Conservation (phyloP, 2,329 filamentous ascomycete species). For the Arthrobotrys sinensis region DNA sequence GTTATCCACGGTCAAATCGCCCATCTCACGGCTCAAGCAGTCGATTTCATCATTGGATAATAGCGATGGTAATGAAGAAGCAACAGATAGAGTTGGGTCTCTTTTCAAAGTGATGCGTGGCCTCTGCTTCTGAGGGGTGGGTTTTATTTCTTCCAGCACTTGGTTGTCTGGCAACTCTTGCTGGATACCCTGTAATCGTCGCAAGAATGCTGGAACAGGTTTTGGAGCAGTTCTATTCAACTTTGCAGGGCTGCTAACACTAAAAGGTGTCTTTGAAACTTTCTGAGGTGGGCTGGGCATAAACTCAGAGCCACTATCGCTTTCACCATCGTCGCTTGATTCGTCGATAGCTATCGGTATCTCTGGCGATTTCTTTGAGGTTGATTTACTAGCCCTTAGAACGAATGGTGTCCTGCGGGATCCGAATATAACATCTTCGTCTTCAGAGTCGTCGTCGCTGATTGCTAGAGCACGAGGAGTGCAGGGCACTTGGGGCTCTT, state of each 20-base stretch:
- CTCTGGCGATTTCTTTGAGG: conserved; percentile 2
- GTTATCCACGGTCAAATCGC: conserved; percentile 42
- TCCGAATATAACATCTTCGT: conserved; percentile 48
- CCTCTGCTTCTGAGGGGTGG: conserved; percentile 23
- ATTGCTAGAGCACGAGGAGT: neutral
- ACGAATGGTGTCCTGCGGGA: conserved; percentile 28
- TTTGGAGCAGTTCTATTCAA: conserved; percentile 21
- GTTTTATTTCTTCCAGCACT: conserved; percentile 19
- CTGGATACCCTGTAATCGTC: conserved; percentile 6
- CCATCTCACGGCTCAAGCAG: conserved; percentile 36
- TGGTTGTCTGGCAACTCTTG: neutral
- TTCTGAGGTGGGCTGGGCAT: conserved; percentile 25
- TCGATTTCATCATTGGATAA: conserved; percentile 38
- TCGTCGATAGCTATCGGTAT: conserved; percentile 33
- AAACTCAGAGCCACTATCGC: conserved; percentile 9
- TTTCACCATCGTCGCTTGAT: conserved; percentile 18
- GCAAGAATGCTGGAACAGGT: neutral
- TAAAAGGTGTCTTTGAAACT: conserved; percentile 23
- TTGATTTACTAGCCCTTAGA: conserved; percentile 6
- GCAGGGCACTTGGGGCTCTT: neutral
- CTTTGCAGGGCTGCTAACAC: conserved; percentile 22
- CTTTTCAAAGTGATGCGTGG: conserved; percentile 23
- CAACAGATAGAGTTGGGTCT: conserved; percentile 8
- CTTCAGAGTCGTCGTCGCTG: conserved; percentile 33
- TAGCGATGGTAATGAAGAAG: neutral